These are phyloP conservation scores for Diaporthe citriasiana DNA, from an alignment of 2,329 filamentous ascomycete genomes.

Conservation along the genomic window DNA sequence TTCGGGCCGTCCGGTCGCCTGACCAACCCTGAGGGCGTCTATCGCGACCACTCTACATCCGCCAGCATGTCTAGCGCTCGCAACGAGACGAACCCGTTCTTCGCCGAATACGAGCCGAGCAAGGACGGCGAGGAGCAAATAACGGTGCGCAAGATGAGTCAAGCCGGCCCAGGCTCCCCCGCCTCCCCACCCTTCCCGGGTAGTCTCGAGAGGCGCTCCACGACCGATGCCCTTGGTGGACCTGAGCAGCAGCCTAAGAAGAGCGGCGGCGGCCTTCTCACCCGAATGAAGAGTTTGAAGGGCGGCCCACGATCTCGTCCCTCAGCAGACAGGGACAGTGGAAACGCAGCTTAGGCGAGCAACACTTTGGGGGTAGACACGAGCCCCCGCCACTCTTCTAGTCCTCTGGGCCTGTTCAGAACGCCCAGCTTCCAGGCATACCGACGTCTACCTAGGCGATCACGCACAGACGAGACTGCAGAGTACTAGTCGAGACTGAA, in stretches of 20 bases:
- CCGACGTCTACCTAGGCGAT: background rate
- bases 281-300: conserved; percentile 86
- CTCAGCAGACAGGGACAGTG: conserved; percentile 30
- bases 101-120: conserved; percentile 79
- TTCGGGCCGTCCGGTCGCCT: conserved; percentile 71
- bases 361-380: background rate
- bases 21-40: conserved; percentile 67
- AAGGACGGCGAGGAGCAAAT: conserved; percentile 68
- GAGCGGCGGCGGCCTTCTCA: conserved; percentile 78
- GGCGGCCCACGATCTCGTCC: conserved; percentile 61
- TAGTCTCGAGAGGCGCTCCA: conserved; percentile 74
- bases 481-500: conserved; percentile 7
- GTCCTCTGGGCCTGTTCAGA: background rate
- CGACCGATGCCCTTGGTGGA: conserved; percentile 65
- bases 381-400: conserved; percentile 20
- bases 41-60: conserved; percentile 52
- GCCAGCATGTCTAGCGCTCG: conserved; percentile 50
- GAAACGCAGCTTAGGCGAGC: conserved; percentile 32
- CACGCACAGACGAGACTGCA: conserved; percentile 19
- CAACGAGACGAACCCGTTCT: conserved; percentile 82
- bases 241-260: conserved; percentile 58
- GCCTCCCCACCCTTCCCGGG: conserved; percentile 71
- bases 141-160: conserved; percentile 57
- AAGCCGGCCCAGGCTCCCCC: conserved; percentile 59
- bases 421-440: background rate